These are phyloP conservation scores for Saccharomycopsis sp. DNA, from an alignment of 805 yeast genomes.

Conservation along the genomic window DNA sequence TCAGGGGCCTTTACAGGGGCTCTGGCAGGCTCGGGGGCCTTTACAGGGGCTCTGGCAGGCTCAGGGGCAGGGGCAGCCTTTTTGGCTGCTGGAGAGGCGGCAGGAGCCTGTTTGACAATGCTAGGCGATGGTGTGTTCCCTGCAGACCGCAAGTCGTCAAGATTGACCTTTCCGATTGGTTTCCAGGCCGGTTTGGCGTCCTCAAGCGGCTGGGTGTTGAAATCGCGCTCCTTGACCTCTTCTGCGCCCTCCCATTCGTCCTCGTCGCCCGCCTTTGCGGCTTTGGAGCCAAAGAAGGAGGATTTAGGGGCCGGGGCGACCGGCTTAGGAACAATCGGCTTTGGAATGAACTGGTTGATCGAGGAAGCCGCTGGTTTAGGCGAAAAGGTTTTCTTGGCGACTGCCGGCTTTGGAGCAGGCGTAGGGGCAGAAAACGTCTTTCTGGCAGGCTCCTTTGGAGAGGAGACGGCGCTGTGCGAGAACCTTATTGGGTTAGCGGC, in stretches of 20 bases:
- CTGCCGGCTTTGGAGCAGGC: constrained; percentile 32
- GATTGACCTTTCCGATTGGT: constrained; percentile 58
- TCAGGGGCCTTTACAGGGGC: constrained; percentile 14
- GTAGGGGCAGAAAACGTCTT: constrained; percentile 28
- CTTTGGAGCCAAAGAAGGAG: constrained; percentile 13
- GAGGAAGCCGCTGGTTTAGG: not conserved
- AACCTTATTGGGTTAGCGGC: constrained; percentile 21
- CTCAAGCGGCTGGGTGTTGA: constrained; percentile 39
- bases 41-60: constrained; percentile 22
- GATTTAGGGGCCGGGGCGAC: constrained; percentile 24
- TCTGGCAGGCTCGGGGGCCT: constrained; percentile 23
- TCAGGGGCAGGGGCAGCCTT: constrained; percentile 22
- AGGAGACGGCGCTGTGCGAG: constrained; percentile 13
- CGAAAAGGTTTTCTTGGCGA: constrained; percentile 30
- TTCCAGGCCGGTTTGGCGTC: constrained; percentile 44
- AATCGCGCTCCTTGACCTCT: constrained; percentile 40
- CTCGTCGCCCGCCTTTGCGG: constrained; percentile 27
- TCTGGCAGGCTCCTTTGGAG: constrained; percentile 25
- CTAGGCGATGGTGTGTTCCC: constrained; percentile 34
- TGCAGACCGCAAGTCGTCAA: constrained; percentile 36
- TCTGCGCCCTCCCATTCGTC: constrained; percentile 42
- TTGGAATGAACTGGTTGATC: constrained; percentile 23
- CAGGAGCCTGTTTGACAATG: constrained; percentile 27
- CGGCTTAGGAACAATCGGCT: constrained; percentile 28
- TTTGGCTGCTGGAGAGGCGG: constrained; percentile 23